Base-by-base conservation (phyloP, 2,329 filamentous ascomycete species). In the Cryphonectria naterciae region DNA sequence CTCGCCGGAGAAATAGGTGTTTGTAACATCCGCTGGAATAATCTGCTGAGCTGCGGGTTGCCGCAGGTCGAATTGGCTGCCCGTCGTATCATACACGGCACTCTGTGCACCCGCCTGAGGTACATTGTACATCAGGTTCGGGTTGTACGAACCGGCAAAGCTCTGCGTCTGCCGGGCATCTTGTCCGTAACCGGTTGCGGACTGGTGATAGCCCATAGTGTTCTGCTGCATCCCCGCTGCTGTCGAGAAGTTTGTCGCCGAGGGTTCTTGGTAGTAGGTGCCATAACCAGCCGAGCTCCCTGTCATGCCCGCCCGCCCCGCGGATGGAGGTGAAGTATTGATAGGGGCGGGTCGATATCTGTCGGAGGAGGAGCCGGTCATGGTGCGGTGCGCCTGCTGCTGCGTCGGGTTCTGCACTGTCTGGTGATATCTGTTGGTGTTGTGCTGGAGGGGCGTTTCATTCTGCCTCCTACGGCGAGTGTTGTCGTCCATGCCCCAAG, bases 121-220 rank as follows among this genome's bases (percentile, higher is more conserved):
- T 77, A 95, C 91, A 83, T 90, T 91, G 85, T 97, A 97, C 87
- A 96, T 91, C 84, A 95, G 89, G 74, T 88, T 88, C 68, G 90
- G 81, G 77, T 84, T 90, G 84, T 88, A 92, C 79, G 75, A 80
- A 80, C 83, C 84, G 77, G 83, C 81, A 77, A 89, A 90, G 75
- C 80, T 80, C 76, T 86, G 86, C 73, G 85, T 81, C 77, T 85
- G 85, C 74, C 87, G 85, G 75, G 87, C 85, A 73, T 90, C 89
- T 75, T 90, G 87, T 72, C 85, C 84, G 80, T 93, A 94, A 76
- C 90, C 90, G 62, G 76, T 70, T 7, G 78, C 68, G 67, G 88
- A 83, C 76, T 88, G 88, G 80, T 93, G 92, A 69, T 85, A 85
- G 67, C 82, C 78, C 79, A 88, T 83, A 65, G 82, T 78, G 72